These are phyloP conservation scores for Bromus sterilis DNA, from an alignment of 176 grass and related monocot genomes.

Conservation along the genomic window DNA sequence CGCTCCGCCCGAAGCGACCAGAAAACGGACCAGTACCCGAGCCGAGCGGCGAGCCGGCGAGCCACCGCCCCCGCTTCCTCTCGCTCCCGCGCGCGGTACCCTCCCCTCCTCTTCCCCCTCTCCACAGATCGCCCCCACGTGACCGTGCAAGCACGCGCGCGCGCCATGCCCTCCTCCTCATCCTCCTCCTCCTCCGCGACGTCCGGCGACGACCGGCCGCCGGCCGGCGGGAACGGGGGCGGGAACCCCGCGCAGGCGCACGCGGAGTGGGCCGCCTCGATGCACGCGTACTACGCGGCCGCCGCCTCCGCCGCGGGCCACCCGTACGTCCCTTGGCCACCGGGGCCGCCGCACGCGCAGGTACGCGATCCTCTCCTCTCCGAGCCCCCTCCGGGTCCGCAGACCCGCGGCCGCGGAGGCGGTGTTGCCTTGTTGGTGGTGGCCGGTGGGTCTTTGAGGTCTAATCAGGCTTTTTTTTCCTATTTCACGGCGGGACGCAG, in stretches of 20 bases:
- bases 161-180: slow-evolving; percentile 34
- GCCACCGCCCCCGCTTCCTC: background rate
- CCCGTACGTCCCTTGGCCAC: slow-evolving; percentile 50
- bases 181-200: slow-evolving; percentile 39
- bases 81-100: background rate
- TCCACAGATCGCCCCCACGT: background rate
- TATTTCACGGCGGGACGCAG: background rate
- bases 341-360: slow-evolving; percentile 29
- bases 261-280: slow-evolving; percentile 41
- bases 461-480: slow-evolving; percentile 7
- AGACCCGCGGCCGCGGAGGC: background rate
- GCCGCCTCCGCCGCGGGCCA: slow-evolving; percentile 9
- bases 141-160: too few relatives aligned
- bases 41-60: slow-evolving; percentile 1
- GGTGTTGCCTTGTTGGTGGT: background rate
- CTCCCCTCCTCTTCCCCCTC: background rate
- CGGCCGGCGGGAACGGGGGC: background rate
- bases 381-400: background rate
- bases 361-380: slow-evolving; percentile 5
- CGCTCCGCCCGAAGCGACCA: slow-evolving; percentile 22
- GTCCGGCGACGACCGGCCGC: slow-evolving; percentile 30
- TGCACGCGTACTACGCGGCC: slow-evolving; percentile 49
- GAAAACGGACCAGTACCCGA: background rate
- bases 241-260: background rate
- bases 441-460: background rate